Percentiles rank a stretch among this genome's conserved stretches.
Evolutionary conservation across 1,139 yeast species (phyloP).

Genomic region (Taphrina pruni): DNA sequence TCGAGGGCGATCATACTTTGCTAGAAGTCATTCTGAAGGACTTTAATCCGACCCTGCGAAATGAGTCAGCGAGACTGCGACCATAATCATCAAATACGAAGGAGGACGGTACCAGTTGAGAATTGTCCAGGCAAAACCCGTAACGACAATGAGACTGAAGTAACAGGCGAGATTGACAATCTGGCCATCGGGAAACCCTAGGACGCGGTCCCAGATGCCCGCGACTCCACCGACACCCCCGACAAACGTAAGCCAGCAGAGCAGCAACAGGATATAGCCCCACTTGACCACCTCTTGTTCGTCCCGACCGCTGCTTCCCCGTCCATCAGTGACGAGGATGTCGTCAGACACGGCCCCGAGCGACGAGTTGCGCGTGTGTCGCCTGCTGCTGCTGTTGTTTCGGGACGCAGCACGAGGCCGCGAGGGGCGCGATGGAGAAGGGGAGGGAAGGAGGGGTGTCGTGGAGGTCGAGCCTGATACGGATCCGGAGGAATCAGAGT

Average conservation of each 20-base stretch:
- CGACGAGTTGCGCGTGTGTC: too few relatives aligned
- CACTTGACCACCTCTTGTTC: conserved; percentile 24
- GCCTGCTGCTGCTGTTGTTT: too few relatives aligned
- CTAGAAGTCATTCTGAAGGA: conserved; percentile 32
- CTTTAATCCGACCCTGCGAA: conserved; percentile 21
- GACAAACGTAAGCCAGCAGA: conserved; percentile 27
- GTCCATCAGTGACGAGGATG: too few relatives aligned
- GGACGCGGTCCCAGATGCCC: conserved; percentile 25
- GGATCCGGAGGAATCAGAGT: conserved; percentile 7
- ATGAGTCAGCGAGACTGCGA: not conserved
- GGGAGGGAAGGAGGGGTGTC: not conserved
- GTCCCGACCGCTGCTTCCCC: too few relatives aligned
- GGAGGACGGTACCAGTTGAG: conserved; percentile 19
- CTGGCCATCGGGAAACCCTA: conserved; percentile 1
- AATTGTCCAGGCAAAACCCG: conserved; percentile 23
- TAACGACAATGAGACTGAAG: conserved; percentile 19
- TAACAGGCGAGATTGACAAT: conserved; percentile 24
- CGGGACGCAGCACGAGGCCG: too few relatives aligned
- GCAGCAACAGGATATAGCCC: conserved; percentile 10
- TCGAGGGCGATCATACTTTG: conserved; percentile 7
- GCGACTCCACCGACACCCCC: conserved; percentile 23
- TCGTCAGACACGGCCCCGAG: too few relatives aligned
- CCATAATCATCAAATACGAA: not conserved
- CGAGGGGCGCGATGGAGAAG: too few relatives aligned
- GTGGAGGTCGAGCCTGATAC: conserved; percentile 12